Evolutionary conservation across 1,284 basidiomycete species (phyloP), one percentile per base, ranked within the genome.

Genomic region (Bjerkandera adusta): DNA sequence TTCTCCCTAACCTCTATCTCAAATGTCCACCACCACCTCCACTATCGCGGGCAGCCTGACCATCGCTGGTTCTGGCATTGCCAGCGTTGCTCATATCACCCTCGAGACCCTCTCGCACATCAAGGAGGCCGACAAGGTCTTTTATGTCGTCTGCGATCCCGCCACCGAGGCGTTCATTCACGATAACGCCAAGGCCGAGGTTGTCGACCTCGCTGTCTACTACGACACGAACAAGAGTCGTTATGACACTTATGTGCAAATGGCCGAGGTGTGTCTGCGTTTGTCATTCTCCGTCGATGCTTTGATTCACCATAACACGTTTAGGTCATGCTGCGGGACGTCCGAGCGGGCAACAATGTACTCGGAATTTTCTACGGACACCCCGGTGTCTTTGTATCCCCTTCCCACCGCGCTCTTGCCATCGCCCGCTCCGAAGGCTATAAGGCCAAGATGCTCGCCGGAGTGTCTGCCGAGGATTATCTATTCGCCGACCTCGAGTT

Each of bases 31-130:
- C n/a, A n/a, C n/a, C n/a, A n/a, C n/a, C n/a, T n/a, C n/a, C n/a
- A n/a, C n/a, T n/a, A n/a, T n/a, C n/a, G n/a, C n/a, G n/a, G 36
- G 36, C 36, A 38, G 36, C 36, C 13, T 38, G 36, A 38, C 36
- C 22, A 38, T 38, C 22, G 36, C 36, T 24, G 36, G 36, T 22
- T 38, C 36, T 13, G 36, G 36, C 5, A 38, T 38, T 24, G 36
- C 36, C n/a, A 38, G 36, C 21, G 36, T 38, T 13, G 10, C 18
- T 3, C 36, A 38, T 11, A 38, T 38, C 12, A 38, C 36, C 12
- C 36, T 38, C 36, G 36, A 38, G 36, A 38, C 36, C n/a, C 15
- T 38, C 22, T 20, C 36, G 11, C 20, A 21, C 36, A 7, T 38
- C 3, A n/a, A 38, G 20, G 36, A 25, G 36, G 18, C 36, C 3